Evolutionary conservation across 2,329 filamentous ascomycete species (phyloP), one percentile per base, ranked within the genome.

Genomic region (Neoscytalidium dimidiatum): DNA sequence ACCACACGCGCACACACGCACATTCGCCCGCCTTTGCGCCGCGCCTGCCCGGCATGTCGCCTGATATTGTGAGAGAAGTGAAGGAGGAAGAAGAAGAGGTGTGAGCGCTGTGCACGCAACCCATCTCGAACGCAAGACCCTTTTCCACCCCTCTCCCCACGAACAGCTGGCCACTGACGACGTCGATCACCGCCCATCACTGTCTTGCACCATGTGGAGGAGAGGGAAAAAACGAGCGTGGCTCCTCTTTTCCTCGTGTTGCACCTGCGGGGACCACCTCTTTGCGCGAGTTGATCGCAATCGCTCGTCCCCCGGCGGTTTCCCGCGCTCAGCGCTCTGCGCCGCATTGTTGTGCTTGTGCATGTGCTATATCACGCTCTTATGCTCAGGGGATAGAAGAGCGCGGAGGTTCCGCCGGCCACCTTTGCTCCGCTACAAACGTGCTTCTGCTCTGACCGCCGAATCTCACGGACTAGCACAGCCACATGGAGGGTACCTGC

Each of bases 211-310:
- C 19, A 19, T n/a, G 56, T 35, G 53, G 53, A 23, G 7, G 38
- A 41, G 53, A 23, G 7, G 38, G n/a, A 41, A 17, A 6, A 11
- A 33, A 33, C 7, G 38, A 8, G 41, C 41, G 9, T 41, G 38
- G 38, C 38, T 41, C 38, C 38, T 41, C 38, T 17, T 41, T 41
- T 33, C 49, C 28, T 52, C 49, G 49, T 52, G 49, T 52, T 35
- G 28, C 4, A 17, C 17, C 49, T 52, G 49, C 28, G 49, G 49
- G 49, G 49, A 51, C 46, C 46, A 51, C 46, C 21, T 19, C 44
- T 33, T n/a, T 21, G 56, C 23, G 26, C 56, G n/a, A 60, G 56
- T 60, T 60, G 56, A 60, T 48, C 56, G 41, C 56, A 60, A 60
- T 60, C 38, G 35, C 23, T 23, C 23, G n/a, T 29, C 11, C 35